Evolutionary conservation across 345 rosid genomes (phyloP), one percentile per base, ranked within the genome.

Genomic region (Excoecaria cochinchinensis): DNA sequence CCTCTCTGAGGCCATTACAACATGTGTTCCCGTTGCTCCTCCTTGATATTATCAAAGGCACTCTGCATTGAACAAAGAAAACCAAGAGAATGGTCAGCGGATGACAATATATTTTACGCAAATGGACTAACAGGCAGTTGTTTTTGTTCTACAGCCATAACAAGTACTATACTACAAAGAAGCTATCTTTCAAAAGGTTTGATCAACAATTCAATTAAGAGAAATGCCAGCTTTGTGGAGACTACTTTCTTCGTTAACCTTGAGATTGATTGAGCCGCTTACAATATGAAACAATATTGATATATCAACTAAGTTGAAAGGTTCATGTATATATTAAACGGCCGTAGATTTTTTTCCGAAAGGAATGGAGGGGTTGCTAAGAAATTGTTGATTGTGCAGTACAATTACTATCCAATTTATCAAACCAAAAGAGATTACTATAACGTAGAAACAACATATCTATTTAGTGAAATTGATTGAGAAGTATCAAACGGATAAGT

Each of bases 1-100:
- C 84, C 89, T 89, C 74, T 91, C 91, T 46, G 92, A 86, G 24
- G 84, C 87, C 91, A 87, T 87, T 12, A 70, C 59, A 42, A 24
- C 67, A 71, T 57, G 36, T 17, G 56, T 38, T 63, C 66, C 62
- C 71, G 44, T 24, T 14, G 1, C 70, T 40, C 62, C 65, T 47
- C 46, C 74, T 77, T 78, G 63, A 59, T 81, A 74, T 44, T 71
- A 57, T 52, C 52, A 52, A 57, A 40, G 16, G 67, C 51, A 47
- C 63, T 63, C 82, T 66, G 81, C 70, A 78, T 17, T 60, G 74
- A 67, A 60, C 44, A 50, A 60, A 51, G 14, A 67, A 70, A 77
- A 75, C 44, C 6, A 31, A 58, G 64, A n/a, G 8, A 59, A 40
- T 38, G 52, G 9, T 44, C 42, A 67, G 52, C 14, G 6, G 39